These are phyloP conservation scores for Saraca asoca DNA, from an alignment of 331 rosid species.

Conservation along the genomic window DNA sequence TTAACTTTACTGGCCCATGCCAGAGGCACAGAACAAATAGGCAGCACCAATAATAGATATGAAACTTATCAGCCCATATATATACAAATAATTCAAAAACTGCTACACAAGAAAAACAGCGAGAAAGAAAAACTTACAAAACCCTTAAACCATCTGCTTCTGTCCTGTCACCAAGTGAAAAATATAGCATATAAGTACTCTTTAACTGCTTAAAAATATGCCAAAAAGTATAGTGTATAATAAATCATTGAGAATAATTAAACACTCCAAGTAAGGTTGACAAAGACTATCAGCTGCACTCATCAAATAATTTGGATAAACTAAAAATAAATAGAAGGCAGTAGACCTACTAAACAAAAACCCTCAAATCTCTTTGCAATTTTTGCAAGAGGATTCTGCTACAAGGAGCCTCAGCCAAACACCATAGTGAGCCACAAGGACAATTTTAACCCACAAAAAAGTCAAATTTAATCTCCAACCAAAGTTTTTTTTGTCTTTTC, in stretches of 20 bases:
- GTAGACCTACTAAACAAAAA: not conserved
- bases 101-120: conserved; percentile 14
- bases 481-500: not conserved
- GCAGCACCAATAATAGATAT: conserved; percentile 9
- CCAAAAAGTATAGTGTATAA: conserved; percentile 17
- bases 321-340: not conserved
- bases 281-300: not conserved
- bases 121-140: conserved; percentile 63
- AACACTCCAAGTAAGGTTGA: conserved; percentile 3
- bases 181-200: conserved; percentile 43
- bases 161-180: conserved; percentile 67
- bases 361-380: not conserved
- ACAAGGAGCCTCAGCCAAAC: not conserved
- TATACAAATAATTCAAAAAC: conserved; percentile 1
- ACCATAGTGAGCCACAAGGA: not conserved
- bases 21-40: not conserved
- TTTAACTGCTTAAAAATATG: not conserved
- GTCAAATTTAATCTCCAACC: not conserved
- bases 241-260: conserved; percentile 13
- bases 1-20: too few species aligned
- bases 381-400: not conserved
- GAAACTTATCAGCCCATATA: conserved; percentile 22
- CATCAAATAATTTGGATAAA: not conserved
- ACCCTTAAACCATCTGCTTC: conserved; percentile 72
- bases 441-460: not conserved